Conservation (phyloP, 805 yeast genomes). For the Saturnispora dispora region DNA sequence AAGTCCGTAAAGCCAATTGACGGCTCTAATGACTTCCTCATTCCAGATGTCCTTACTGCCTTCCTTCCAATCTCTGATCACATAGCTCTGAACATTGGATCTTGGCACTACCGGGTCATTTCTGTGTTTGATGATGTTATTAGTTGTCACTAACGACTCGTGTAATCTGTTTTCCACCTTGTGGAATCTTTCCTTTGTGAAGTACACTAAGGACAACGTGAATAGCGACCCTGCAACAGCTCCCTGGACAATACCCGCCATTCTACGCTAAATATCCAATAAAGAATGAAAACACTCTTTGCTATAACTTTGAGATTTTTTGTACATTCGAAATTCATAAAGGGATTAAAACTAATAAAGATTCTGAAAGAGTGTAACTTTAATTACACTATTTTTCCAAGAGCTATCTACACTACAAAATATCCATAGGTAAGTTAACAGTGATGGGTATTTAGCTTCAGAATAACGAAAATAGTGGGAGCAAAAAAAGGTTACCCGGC, state of each 20-base stretch:
- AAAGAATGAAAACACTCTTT: background rate
- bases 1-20: slow-evolving; percentile 49
- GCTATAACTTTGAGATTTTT: background rate
- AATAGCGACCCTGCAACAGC: slow-evolving; percentile 53
- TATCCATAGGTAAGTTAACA: too few species aligned
- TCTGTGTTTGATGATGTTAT: slow-evolving; percentile 42
- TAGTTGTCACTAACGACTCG: slow-evolving; percentile 38
- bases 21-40: slow-evolving; percentile 54
- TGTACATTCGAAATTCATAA: too few species aligned
- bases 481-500: slow-evolving; percentile 1
- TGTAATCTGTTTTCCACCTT: slow-evolving; percentile 39
- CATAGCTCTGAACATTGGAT: slow-evolving; percentile 35
- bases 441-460: background rate
- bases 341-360: background rate
- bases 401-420: too few species aligned
- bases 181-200: slow-evolving; percentile 49
- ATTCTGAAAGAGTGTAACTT: too few species aligned
- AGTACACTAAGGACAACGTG: slow-evolving; percentile 53
- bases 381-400: too few species aligned
- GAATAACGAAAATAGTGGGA: background rate
- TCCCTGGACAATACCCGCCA: slow-evolving; percentile 44
- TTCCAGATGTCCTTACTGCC: slow-evolving; percentile 76
- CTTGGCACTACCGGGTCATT: slow-evolving; percentile 42
- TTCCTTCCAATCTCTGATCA: slow-evolving; percentile 42
- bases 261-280: slow-evolving; percentile 6